Base-by-base conservation (phyloP, 106 monocot species). In the Vanilla planifolia region DNA sequence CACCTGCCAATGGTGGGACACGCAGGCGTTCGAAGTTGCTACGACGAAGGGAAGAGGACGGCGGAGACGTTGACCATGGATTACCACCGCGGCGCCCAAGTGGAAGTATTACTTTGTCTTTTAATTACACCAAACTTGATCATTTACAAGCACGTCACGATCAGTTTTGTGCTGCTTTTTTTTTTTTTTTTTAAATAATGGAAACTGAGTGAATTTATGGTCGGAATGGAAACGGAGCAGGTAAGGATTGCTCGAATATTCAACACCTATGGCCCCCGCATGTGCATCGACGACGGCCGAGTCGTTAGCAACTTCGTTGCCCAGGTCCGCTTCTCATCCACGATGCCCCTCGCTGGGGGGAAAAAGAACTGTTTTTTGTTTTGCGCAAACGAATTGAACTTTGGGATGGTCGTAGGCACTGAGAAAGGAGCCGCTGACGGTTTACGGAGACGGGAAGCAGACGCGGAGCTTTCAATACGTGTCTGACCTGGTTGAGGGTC, bases 51-150 rank as follows among this genome's bases (percentile, higher is more conserved):
- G 45, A 94, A 94, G 67, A 71, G 89, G 15, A 94, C 93, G 0
- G 93, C 93, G 1, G 93, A 94, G 73, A 94, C 93, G 9, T 62
- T 94, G 75, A 66, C 93, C 69, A 94, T 94, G 93, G 93, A 94
- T 57, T 94, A 94, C 75, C 89, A 94, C 67, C 82, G 93, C 1
- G 89, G 85, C 26, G 89, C 89, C 27, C 73, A 74, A 33, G 77
- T 94, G 1, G 89, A 94, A 88, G 89, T 94, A 59, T 33, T 21
- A 3, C 20, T 9, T 57, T 51, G 22, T 24, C 25, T 25, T 25
- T 24, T 24, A 5, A 24, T 51, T 6, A 25, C 25, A 15, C 13
- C 25, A 13, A 21, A 9, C 35, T 7, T 21, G 20, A 53, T 32
- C 6, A 32, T 53, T 53, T 16, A 3, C 22, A 13, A 53, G 6